Evolutionary conservation across 305 asterid genomes (phyloP).

Genomic region (Ilex paraguariensis): DNA sequence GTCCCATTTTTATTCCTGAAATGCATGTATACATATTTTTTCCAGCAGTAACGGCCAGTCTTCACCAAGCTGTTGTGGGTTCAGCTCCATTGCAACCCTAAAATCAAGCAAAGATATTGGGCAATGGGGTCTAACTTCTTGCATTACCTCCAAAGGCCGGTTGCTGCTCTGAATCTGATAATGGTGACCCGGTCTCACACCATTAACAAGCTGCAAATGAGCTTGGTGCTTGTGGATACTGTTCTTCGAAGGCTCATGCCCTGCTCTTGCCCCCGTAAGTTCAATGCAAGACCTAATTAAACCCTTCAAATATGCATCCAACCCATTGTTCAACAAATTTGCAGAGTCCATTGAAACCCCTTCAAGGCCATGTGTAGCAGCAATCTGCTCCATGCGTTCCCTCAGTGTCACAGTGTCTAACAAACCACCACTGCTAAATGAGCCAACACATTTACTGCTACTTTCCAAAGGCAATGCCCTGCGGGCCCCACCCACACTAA

Average conservation of each 20-base stretch:
- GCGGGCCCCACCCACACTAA: conserved; percentile 63
- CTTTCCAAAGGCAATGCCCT: conserved; percentile 38
- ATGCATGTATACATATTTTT: conserved; percentile 58
- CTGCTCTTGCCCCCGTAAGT: conserved; percentile 40
- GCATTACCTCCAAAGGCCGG: conserved; percentile 33
- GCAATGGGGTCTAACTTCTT: conserved; percentile 31
- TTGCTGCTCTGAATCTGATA: conserved; percentile 39
- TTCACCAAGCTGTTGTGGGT: conserved; percentile 80
- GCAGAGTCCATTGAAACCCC: conserved; percentile 57
- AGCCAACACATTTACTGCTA: conserved; percentile 37
- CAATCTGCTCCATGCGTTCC: conserved; percentile 63
- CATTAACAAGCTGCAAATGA: conserved; percentile 50
- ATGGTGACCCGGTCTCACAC: conserved; percentile 53
- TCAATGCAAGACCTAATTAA: conserved; percentile 47
- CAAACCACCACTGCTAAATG: conserved; percentile 32
- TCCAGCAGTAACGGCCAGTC: conserved; percentile 90
- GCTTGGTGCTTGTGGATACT: conserved; percentile 33
- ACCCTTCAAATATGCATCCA: conserved; percentile 54
- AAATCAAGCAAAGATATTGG: conserved; percentile 68
- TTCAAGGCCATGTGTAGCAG: conserved; percentile 49
- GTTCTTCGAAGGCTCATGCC: conserved; percentile 32
- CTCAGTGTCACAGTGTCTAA: conserved; percentile 45
- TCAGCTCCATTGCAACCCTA: conserved; percentile 84
- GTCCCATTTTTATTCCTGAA: conserved; percentile 43
- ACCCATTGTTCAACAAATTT: conserved; percentile 49